Evolutionary conservation across 2,329 filamentous ascomycete species (phyloP), one percentile per base, ranked within the genome.

Genomic region (Clarireedia homoeocarpa): DNA sequence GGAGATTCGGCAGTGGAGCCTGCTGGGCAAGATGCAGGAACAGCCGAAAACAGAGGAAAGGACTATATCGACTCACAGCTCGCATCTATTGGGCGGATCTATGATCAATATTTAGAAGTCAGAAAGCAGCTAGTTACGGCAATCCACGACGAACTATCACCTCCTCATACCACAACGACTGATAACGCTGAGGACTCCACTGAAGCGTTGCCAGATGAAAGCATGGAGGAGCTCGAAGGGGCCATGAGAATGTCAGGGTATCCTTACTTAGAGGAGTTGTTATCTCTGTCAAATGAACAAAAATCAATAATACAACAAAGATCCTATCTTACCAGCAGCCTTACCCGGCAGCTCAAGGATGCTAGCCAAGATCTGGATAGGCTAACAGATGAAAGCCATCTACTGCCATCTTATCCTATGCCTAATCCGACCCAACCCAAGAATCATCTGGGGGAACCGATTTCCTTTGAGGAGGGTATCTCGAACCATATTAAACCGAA

Each of bases 311-410:
- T 84, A 46, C 70, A 78, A 34, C 79, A 85, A 60, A 85, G 83
- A 62, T 75, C 81, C 0, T 77, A 85, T 64, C 70, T 83, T 48
- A 79, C 75, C 57, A 66, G 73, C 15, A 67, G 72, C 15, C 69
- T 86, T 12, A 67, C 74, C 20, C 78, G 74, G 59, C 76, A 83
- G 60, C 71, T 74, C 23, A 77, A 77, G 58, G 77, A 81, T 10
- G 73, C 74, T 14, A 71, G 72, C 52, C 76, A 80, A 65, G 66
- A 71, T 1, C 70, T 86, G 6, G 74, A 76, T 49, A 79, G 77
- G 56, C 71, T 86, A 2, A 75, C 77, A 10, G 78, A 85, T 49
- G 82, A 85, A 65, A 86, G 83, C 63, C 81, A 83, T 60, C 71
- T 86, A 15, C 73, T 86, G 12, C 77, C 77, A 1, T 70, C 73